Base-by-base conservation (phyloP, 331 rosid genomes). In the Erythrophleum ivorense region DNA sequence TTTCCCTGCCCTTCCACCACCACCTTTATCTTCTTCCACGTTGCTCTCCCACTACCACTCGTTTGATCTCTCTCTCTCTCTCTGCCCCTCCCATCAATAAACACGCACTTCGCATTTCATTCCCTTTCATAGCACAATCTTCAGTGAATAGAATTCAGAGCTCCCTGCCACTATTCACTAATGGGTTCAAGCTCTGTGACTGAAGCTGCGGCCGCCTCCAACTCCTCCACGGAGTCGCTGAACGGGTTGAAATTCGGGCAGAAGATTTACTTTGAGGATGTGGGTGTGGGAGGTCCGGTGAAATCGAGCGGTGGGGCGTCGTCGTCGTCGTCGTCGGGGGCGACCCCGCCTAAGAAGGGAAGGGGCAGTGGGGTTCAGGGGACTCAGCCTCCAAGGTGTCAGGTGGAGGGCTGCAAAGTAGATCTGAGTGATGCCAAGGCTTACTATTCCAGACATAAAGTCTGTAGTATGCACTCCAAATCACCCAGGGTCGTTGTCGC, bases 391-490 rank as follows among this genome's bases (percentile, higher is more conserved):
- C 98, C 99, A 3, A 81, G 96, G 90, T 95, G 99, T 67, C 99
- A 95, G 88, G 99, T 95, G 62, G 94, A 95, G 59, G 98, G 98
- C 2, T 95, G 99, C 69, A 77, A 84, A 75, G 84, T 84, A 88
- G 99, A 95, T 95, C 99, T 92, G 87, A 91, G 87, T 76, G 91
- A 87, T 86, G 94, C 88, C 2, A 95, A 95, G 82, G 87, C 97
- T 77, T 95, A 95, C 86, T 95, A 95, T 87, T 95, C 98, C 13
- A 78, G 97, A 82, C 99, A 95, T 81, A 95, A 95, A 78, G 98
- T 95, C 54, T 93, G 99, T 80, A 87, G 77, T 72, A 86, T 84
- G 91, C 99, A 95, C 83, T 95, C 99, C 38, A 95, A 93, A 75
- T 88, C 92, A 12, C 97, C 99, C 6, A 86, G 77, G 53, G 99